phyloP scores from a whole-genome alignment of 2,329 filamentous ascomycete species.

The Immersiporthe knoxdaviesiana region DNA sequence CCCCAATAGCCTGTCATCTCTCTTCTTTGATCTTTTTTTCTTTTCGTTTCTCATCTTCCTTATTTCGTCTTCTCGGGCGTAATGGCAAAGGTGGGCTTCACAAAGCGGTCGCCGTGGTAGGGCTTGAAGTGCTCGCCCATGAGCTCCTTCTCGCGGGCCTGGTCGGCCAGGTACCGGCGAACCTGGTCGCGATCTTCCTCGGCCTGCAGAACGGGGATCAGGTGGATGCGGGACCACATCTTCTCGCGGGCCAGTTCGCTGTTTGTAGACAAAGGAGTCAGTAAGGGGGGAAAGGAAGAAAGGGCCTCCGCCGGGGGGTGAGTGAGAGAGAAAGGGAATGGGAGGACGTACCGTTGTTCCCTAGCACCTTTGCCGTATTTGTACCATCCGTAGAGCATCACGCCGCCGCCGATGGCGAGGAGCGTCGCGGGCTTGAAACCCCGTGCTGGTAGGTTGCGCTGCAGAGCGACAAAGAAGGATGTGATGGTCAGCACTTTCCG shows the following conservation, averaged over 20 bases:
- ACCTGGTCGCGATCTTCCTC: conserved; percentile 97
- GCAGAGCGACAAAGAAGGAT: conserved; percentile 20
- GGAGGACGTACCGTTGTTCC: conserved; percentile 78
- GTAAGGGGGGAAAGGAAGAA: background rate
- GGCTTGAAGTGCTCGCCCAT: conserved; percentile 81
- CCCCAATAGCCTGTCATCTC: background rate
- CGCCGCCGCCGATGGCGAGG: conserved; percentile 72
- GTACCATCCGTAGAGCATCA: conserved; percentile 93
- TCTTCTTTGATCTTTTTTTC: background rate
- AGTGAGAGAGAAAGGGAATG: no score
- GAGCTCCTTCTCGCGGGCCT: conserved; percentile 87
- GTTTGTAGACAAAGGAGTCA: conserved; percentile 16
- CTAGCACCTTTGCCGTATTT: conserved; percentile 79
- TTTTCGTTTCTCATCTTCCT: conserved; percentile 10
- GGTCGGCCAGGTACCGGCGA: conserved; percentile 81
- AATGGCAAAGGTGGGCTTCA: conserved; percentile 78
- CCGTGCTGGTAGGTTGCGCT: conserved; percentile 90
- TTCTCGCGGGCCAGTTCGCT: conserved; percentile 96
- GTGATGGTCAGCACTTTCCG: conserved; percentile 4
- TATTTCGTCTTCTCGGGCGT: conserved; percentile 66
- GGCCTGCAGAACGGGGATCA: conserved; percentile 91
- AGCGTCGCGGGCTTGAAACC: conserved; percentile 85
- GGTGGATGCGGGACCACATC: conserved; percentile 95
- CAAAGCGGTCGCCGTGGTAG: conserved; percentile 87
- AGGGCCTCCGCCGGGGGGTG: background rate